Evolutionary conservation across 164 flowering plant genomes (phyloP).

Genomic region (Magnolia officinalis): DNA sequence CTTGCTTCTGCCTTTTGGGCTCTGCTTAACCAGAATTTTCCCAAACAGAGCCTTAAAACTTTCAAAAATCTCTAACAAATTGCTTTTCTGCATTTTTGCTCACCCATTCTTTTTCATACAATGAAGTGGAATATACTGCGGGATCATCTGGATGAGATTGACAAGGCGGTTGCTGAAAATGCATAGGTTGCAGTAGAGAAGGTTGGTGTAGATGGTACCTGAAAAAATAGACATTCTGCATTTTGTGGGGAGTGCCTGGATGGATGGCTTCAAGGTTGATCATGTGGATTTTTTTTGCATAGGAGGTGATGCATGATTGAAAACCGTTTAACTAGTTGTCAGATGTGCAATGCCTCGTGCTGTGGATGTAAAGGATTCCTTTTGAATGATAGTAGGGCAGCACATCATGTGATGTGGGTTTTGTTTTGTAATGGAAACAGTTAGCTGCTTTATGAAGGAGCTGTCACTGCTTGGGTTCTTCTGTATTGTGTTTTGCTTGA

Average conservation of each 20-base stretch:
- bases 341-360: neutral
- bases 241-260: neutral
- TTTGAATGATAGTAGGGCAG: neutral
- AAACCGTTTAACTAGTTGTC: too few relatives aligned
- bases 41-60: neutral
- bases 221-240: neutral
- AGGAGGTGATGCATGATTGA: too few relatives aligned
- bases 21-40: neutral
- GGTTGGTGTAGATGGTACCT: neutral
- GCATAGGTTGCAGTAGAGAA: slow-evolving; percentile 20
- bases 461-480: neutral
- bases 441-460: neutral
- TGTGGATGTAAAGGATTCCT: neutral
- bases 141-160: slow-evolving; percentile 35
- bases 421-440: neutral
- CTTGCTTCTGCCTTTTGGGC: neutral
- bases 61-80: neutral
- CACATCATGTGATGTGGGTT: neutral
- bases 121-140: slow-evolving; percentile 36
- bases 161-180: slow-evolving; percentile 48
- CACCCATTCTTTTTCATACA: neutral
- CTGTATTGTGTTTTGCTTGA: neutral
- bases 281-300: neutral
- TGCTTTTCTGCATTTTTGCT: neutral
- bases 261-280: neutral